Conservation (phyloP, 345 rosid species). For the Eucalyptus pauciflora region DNA sequence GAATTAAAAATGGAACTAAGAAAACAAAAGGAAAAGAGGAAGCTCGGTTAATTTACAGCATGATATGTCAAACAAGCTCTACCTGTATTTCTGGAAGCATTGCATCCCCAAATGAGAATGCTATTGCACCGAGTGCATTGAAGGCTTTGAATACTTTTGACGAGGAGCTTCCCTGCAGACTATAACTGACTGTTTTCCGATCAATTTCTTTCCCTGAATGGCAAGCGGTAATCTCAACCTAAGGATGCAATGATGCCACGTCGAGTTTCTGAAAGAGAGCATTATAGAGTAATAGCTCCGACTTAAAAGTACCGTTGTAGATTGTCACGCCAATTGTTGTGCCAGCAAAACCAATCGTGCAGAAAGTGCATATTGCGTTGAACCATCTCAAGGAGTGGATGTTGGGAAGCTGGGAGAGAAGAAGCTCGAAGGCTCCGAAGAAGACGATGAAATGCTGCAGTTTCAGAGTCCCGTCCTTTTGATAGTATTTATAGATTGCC, state of each 20-base stretch:
- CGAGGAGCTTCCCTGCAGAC: constrained; percentile 31
- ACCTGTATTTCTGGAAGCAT: constrained; percentile 63
- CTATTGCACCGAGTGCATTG: constrained; percentile 43
- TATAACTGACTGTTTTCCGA: constrained; percentile 19
- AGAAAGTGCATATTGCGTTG: constrained; percentile 26
- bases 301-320: constrained; percentile 14
- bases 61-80: not conserved
- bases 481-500: constrained; percentile 31
- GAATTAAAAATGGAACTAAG: not conserved
- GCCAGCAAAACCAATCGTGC: constrained; percentile 40
- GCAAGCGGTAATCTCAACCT: not conserved
- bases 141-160: constrained; percentile 28
- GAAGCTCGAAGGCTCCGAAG: constrained; percentile 33
- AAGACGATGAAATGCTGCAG: constrained; percentile 36
- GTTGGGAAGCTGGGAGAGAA: constrained; percentile 37
- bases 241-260: not conserved
- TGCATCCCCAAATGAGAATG: constrained; percentile 47
- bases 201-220: constrained; percentile 21
- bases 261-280: not conserved
- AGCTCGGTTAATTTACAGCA: not conserved
- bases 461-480: constrained; percentile 12
- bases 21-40: not conserved
- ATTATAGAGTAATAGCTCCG: not conserved
- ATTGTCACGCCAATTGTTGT: constrained; percentile 35
- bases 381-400: constrained; percentile 46